These are phyloP conservation scores for Fraxinus quadrangulata DNA, from an alignment of 257 asterid species.

Conservation along the genomic window DNA sequence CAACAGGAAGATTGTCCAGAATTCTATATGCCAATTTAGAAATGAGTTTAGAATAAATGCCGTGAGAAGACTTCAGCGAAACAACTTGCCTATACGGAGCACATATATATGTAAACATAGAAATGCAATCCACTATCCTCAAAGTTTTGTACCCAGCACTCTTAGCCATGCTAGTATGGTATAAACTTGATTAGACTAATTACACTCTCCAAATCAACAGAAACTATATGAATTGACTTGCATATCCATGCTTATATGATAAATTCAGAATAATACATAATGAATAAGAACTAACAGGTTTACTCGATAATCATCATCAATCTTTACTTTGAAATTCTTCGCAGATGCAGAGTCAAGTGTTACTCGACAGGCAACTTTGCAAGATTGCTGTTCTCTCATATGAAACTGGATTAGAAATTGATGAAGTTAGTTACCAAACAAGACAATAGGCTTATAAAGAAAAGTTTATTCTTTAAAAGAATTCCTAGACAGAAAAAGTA, in stretches of 20 bases:
- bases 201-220: not conserved
- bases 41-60: not conserved
- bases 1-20: slow-evolving; percentile 59
- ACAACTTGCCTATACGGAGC: not conserved
- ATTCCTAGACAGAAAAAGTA: not conserved
- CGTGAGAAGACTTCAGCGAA: not conserved
- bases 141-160: not conserved
- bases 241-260: not conserved
- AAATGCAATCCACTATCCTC: slow-evolving; percentile 1
- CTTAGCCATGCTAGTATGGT: not conserved
- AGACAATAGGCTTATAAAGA: not conserved
- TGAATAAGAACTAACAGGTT: slow-evolving; percentile 42
- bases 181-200: not conserved
- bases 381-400: slow-evolving; percentile 45
- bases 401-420: slow-evolving; percentile 37
- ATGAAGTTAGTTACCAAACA: not conserved
- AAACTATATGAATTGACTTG: not conserved
- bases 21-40: slow-evolving; percentile 32
- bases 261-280: not conserved
- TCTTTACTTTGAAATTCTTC: slow-evolving; percentile 40
- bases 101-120: not conserved
- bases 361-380: slow-evolving; percentile 49
- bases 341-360: slow-evolving; percentile 40
- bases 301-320: slow-evolving; percentile 49
- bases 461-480: not conserved